Conservation (phyloP, 768 basidiomycete genomes). For the Lactarius sp. region DNA sequence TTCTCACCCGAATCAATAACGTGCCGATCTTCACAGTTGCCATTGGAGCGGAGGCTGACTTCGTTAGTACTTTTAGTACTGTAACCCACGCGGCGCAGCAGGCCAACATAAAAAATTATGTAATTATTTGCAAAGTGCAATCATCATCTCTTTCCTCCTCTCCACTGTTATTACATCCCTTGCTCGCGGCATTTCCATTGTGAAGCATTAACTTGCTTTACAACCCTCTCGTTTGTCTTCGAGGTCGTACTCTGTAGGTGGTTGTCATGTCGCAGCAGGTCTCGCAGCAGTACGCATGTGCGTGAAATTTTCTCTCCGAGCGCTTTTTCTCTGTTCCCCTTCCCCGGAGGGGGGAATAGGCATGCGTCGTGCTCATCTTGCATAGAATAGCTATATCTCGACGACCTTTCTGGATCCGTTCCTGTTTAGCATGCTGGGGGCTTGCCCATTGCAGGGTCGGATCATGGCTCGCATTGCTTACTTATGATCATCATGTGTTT, state of each 20-base stretch:
- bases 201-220: conserved; percentile 87
- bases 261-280: conserved; percentile 63
- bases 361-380: background rate
- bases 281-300: conserved; percentile 83
- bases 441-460: background rate
- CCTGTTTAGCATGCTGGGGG: background rate
- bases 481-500: background rate
- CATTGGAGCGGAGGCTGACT: conserved; percentile 37
- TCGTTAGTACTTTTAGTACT: no score
- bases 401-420: background rate
- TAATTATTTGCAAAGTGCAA: background rate
- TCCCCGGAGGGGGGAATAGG: background rate
- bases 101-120: background rate
- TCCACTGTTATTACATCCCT: background rate
- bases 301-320: conserved; percentile 32
- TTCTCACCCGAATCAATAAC: conserved; percentile 64
- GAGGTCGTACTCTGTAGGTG: conserved; percentile 15
- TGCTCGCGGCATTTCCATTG: conserved; percentile 3
- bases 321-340: background rate
- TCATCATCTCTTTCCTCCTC: background rate
- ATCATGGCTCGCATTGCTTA: background rate
- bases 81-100: no score
- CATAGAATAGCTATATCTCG: background rate
- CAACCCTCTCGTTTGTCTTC: conserved; percentile 28
- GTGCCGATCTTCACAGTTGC: conserved; percentile 71